Percentiles rank a stretch among this genome's conserved stretches.
Evolutionary conservation across 371 early-diverging fungal species (phyloP).

Genomic region (Rhizomucor pusillus): DNA sequence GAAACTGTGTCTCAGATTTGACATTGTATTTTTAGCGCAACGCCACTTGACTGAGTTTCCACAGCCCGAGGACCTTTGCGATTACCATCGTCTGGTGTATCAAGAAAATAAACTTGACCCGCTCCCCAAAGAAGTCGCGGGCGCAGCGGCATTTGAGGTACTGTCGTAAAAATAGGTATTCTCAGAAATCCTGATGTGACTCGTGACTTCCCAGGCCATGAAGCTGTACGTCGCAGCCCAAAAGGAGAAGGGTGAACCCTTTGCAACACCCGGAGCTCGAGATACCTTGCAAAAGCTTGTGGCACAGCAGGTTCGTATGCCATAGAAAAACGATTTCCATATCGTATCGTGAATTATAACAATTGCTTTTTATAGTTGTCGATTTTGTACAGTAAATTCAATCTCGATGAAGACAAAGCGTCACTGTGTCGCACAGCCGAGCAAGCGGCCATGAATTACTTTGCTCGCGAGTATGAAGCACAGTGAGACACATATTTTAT

Average conservation of each 20-base stretch:
- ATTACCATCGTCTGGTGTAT: slow-evolving; percentile 37
- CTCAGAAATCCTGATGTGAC: background rate
- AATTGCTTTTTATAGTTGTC: slow-evolving; percentile 1
- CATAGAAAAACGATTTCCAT: background rate
- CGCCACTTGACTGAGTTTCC: slow-evolving; percentile 28
- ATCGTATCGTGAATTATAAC: background rate
- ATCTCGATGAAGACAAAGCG: background rate
- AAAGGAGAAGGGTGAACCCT: slow-evolving; percentile 18
- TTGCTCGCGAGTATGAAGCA: slow-evolving; percentile 23
- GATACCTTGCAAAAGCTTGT: slow-evolving; percentile 17
- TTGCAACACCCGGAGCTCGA: slow-evolving; percentile 29
- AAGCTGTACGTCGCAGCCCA: slow-evolving; percentile 26
- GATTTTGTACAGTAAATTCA: background rate
- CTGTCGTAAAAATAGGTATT: background rate
- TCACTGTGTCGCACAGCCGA: slow-evolving; percentile 11
- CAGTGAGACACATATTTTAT: too few species aligned
- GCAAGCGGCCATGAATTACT: slow-evolving; percentile 21
- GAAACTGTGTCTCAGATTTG: too few species aligned
- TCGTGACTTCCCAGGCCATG: slow-evolving; percentile 20
- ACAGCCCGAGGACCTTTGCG: slow-evolving; percentile 40
- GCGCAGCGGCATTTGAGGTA: slow-evolving; percentile 62
- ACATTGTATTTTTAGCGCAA: slow-evolving; percentile 6
- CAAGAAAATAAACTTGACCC: slow-evolving; percentile 21
- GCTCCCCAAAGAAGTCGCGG: slow-evolving; percentile 45
- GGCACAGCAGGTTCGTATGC: slow-evolving; percentile 17